phyloP scores from a whole-genome alignment of 495 filamentous ascomycete species.

The Penicillium longicatenatum region DNA sequence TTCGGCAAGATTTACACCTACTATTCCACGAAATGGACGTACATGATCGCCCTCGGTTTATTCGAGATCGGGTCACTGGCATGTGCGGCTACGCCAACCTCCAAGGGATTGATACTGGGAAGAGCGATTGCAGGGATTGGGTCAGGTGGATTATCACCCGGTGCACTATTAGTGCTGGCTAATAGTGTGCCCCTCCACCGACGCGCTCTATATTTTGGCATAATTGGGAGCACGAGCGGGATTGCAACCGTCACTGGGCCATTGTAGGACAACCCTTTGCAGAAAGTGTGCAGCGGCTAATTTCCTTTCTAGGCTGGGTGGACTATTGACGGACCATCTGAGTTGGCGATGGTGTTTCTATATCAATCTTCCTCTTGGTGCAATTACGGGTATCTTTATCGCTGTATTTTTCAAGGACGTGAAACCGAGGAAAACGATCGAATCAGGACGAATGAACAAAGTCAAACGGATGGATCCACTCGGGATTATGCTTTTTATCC shows the following conservation, averaged over 20 bases:
- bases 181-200: conserved; percentile 70
- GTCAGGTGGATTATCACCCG: conserved; percentile 78
- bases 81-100: conserved; percentile 76
- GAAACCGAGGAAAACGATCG: conserved; percentile 34
- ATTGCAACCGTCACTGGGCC: conserved; percentile 78
- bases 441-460: conserved; percentile 44
- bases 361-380: conserved; percentile 70
- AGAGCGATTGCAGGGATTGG: conserved; percentile 84
- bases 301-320: conserved; percentile 32
- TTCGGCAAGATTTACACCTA: conserved; percentile 82
- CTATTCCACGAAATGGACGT: conserved; percentile 74
- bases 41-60: conserved; percentile 66
- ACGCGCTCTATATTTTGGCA: conserved; percentile 71
- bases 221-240: conserved; percentile 80
- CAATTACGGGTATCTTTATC: conserved; percentile 60
- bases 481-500: conserved; percentile 69
- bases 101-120: conserved; percentile 75
- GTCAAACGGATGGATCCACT: conserved; percentile 64
- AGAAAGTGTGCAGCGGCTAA: not conserved
- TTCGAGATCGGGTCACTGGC: conserved; percentile 84
- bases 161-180: conserved; percentile 78
- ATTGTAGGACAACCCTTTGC: conserved; percentile 36
- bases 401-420: conserved; percentile 61
- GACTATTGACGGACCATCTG: conserved; percentile 61
- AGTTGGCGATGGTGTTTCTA: conserved; percentile 67